phyloP scores from a whole-genome alignment of 177 flowering plant species.

The Vitis hybrid region DNA sequence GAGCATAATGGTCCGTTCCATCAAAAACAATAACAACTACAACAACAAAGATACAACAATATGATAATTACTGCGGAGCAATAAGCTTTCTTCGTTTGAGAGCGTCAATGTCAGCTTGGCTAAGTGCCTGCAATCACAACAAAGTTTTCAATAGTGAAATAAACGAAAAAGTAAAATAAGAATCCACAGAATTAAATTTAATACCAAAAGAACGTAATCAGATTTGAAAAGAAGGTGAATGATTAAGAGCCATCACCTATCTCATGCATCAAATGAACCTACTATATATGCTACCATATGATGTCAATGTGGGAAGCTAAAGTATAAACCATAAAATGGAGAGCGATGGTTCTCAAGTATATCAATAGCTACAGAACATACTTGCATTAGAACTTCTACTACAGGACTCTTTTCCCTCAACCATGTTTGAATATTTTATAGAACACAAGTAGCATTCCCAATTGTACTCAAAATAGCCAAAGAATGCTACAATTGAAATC shows the following conservation, averaged over 20 bases:
- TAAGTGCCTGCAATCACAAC: slow-evolving; percentile 45
- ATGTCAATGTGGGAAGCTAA: not conserved
- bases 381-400: not conserved
- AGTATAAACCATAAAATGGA: not conserved
- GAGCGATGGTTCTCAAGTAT: not conserved
- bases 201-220: not conserved
- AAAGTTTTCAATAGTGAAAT: not conserved
- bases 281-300: not conserved
- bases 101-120: slow-evolving; percentile 47
- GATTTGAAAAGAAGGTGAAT: too few species aligned
- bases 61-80: slow-evolving; percentile 50
- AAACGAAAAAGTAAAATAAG: not conserved
- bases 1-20: too few species aligned
- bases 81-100: slow-evolving; percentile 87
- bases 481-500: too few species aligned
- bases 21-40: not conserved
- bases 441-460: too few species aligned
- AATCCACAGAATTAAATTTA: not conserved
- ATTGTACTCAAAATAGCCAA: too few species aligned
- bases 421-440: too few species aligned
- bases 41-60: not conserved
- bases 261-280: not conserved
- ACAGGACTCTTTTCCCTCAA: not conserved
- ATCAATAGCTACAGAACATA: not conserved
- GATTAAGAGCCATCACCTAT: not conserved